Base-by-base conservation (phyloP, 2,329 filamentous ascomycete species). In the Apiospora rasikravindrae region DNA sequence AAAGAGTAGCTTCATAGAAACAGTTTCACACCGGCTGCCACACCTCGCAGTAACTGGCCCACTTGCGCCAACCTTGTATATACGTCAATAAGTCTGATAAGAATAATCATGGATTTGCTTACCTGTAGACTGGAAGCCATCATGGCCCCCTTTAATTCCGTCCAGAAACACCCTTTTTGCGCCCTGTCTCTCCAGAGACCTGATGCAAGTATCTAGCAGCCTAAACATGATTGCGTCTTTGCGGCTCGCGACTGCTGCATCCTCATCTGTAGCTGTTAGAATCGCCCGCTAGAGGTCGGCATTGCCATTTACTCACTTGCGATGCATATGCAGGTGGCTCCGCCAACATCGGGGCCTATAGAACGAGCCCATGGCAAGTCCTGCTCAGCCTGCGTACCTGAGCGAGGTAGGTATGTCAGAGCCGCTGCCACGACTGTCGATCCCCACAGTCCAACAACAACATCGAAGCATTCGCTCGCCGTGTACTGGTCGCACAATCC, bases 401-500 rank as follows among this genome's bases (percentile, higher is more conserved):
- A 83, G 64, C 80, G 81, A 13, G 86, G 84, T 16, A 84, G 82
- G 75, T 90, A 91, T 7, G 86, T 87, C 69, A 91, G 81, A 40
- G 88, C 89, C 1, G 85, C 81, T 0, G 88, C 88, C 24, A 90
- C 83, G 66, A 91, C 84, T 1, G 77, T 82, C 26, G 82, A 80
- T 40, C 84, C 83, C 61, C 88, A 85, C 22, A 88, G 76, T 2
- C 85, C 88, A 29, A 90, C 74, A n/a, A 91, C 77, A 69, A 91
- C 84, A 74, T 90, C 87, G 67, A 89, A 81, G 10, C 85, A 84
- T 64, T 84, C 84, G 13, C 89, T 81, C 74, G 83, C 85, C 71
- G 84, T 84, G 74, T 90, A 91, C 75, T 90, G 87, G 75, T 91
- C 88, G 75, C 87, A 90, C 87, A 88, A 90, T 61, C 88, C 88